Evolutionary conservation across 306 rosid genomes (phyloP), one percentile per base, ranked within the genome.

Genomic region (Cucumis sativus): DNA sequence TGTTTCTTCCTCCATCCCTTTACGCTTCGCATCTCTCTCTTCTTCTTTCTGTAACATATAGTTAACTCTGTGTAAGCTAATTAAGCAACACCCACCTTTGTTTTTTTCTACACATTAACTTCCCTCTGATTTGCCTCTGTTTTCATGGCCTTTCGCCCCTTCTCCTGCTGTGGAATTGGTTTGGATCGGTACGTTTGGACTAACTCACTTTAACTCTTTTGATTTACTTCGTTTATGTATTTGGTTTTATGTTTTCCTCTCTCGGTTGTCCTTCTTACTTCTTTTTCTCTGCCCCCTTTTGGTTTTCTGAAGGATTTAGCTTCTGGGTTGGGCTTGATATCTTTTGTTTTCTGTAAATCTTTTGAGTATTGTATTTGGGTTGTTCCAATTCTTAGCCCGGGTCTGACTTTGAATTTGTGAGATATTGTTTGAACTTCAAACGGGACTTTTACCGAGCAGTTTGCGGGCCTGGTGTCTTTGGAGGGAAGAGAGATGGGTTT

Each of bases 131-230:
- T 77, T 74, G 83, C 79, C 76, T 55, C 72, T 80, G 78, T 45
- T 80, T 75, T 54, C 75, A 92, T 92, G 95, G 94, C 82, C 79
- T 84, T 88, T 73, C 69, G 79, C 81, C 74, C 80, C 40, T 79
- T 93, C 79, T 88, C 89, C 82, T 88, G 91, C 47, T 92, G 95
- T n/a, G 91, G 92, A 78, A 87, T 71, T 79, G 88, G 80, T 75
- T 88, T 87, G 12, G 87, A 89, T 84, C 92, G 97, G 98, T 95
- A 88, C 41, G 95, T 49, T 52, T 28, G 16, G 58, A 79, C 66
- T 7, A 8, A 67, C 37, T 51, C 39, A 14, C 3, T 12, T 79
- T 39, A 67, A 62, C 68, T 28, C 40, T 62, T 5, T 30, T 62
- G 11, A 30, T 62, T 62, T 64, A 35, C 21, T 16, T 33, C 13